phyloP scores from a whole-genome alignment of 345 rosid species.

The Erodium maritimum region DNA sequence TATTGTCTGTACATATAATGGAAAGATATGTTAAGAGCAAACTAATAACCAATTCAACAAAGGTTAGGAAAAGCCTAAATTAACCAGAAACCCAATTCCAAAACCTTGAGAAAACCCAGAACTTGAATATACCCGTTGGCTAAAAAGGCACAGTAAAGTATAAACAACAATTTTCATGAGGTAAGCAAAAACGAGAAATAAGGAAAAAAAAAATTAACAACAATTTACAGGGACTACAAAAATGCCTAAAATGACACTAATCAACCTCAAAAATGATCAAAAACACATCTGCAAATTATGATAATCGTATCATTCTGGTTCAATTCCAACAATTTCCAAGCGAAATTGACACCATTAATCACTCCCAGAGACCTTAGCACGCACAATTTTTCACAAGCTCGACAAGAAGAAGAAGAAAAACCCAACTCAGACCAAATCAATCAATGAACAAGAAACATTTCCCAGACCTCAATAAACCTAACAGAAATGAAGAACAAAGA shows the following conservation, averaged over 20 bases:
- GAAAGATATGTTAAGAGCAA: background rate
- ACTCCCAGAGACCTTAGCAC: background rate
- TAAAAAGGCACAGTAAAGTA: background rate
- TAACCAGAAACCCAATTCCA: background rate
- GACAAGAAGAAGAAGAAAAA: background rate
- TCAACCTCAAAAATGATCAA: too few species aligned
- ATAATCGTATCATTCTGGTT: background rate
- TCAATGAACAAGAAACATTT: background rate
- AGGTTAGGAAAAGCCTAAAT: background rate
- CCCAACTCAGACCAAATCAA: background rate
- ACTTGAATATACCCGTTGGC: background rate
- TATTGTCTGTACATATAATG: slow-evolving; percentile 9
- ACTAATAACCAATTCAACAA: background rate
- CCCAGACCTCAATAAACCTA: too few species aligned
- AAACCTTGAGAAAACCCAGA: background rate
- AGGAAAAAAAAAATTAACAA: background rate
- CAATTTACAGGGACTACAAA: background rate
- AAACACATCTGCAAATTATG: background rate
- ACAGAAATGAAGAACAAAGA: background rate
- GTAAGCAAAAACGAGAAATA: background rate
- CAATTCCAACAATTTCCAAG: background rate
- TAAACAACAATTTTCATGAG: background rate
- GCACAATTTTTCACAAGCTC: background rate
- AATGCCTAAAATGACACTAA: too few species aligned
- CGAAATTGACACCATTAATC: background rate